phyloP scores from a whole-genome alignment of 2,329 filamentous ascomycete genomes.

The Tolypocladium ophioglossoides region DNA sequence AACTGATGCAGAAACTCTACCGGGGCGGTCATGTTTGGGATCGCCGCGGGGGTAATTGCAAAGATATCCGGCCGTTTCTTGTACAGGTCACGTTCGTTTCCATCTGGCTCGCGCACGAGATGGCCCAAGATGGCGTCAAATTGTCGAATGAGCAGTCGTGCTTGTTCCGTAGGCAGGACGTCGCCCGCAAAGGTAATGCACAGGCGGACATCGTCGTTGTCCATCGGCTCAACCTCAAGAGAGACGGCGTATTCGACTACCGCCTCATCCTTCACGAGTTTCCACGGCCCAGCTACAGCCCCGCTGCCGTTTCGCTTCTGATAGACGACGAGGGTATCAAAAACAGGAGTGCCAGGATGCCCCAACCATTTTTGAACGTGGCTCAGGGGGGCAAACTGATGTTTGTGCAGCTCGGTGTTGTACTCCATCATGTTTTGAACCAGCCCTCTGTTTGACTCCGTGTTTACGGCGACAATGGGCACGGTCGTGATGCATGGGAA shows the following conservation, averaged over 20 bases:
- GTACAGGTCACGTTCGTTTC: conserved; percentile 26
- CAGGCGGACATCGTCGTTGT: conserved; percentile 39
- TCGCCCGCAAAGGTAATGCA: conserved; percentile 56
- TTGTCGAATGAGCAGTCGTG: conserved; percentile 55
- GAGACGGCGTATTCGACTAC: conserved; percentile 71
- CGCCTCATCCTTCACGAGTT: conserved; percentile 52
- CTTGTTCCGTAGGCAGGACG: conserved; percentile 59
- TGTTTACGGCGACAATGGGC: conserved; percentile 54
- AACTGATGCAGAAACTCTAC: conserved; percentile 64
- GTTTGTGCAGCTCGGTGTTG: conserved; percentile 52
- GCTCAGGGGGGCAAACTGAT: conserved; percentile 62
- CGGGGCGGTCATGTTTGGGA: conserved; percentile 44
- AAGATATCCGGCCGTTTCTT: conserved; percentile 31
- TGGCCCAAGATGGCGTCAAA: conserved; percentile 57
- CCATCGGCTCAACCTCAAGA: conserved; percentile 59
- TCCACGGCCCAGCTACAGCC: conserved; percentile 37
- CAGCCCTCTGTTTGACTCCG: conserved; percentile 42
- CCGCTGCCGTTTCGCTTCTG: conserved; percentile 44
- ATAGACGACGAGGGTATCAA: conserved; percentile 79
- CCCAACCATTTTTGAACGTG: conserved; percentile 65
- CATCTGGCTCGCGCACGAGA: conserved; percentile 39
- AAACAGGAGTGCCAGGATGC: conserved; percentile 53
- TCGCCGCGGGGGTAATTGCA: conserved; percentile 54
- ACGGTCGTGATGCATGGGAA: conserved; percentile 80
- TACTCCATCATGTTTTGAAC: conserved; percentile 53